Evolutionary conservation across 208 protist species (phyloP).

Genomic region (Leptomonas seymouri): DNA sequence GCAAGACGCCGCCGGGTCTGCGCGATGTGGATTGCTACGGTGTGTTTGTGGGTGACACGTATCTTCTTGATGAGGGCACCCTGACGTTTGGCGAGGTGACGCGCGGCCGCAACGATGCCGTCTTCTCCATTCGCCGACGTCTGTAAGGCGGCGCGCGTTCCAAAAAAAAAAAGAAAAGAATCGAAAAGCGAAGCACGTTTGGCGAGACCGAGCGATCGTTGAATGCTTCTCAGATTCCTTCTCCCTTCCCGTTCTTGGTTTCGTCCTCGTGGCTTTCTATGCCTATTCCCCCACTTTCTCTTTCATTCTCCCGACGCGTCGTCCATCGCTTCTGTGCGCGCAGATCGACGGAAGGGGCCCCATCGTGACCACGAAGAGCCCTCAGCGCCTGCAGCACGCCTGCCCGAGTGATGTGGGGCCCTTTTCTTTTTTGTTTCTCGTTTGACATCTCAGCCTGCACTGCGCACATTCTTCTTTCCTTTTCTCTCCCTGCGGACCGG

Average conservation of each 20-base stretch:
- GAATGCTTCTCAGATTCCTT: neutral
- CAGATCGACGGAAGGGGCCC: too few relatives aligned
- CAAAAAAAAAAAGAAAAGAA: neutral
- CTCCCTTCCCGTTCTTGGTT: neutral
- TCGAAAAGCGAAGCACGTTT: neutral
- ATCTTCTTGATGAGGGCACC: slow-evolving; percentile 26
- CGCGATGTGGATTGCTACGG: slow-evolving; percentile 33
- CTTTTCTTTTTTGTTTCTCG: slow-evolving; percentile 12
- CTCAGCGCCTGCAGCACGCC: neutral
- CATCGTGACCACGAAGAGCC: too few relatives aligned
- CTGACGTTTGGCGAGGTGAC: slow-evolving; percentile 50
- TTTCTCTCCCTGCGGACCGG: too few relatives aligned
- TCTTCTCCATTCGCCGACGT: slow-evolving; percentile 45
- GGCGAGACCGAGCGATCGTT: slow-evolving; percentile 3
- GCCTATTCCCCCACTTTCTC: neutral
- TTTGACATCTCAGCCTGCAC: slow-evolving; percentile 6
- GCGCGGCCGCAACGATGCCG: slow-evolving; percentile 51
- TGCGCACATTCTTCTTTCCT: too few relatives aligned
- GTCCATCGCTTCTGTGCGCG: too few relatives aligned
- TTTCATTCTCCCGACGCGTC: neutral
- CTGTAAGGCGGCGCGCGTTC: neutral
- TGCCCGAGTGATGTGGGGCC: too few relatives aligned
- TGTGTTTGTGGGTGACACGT: slow-evolving; percentile 37
- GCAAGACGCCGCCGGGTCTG: slow-evolving; percentile 17
- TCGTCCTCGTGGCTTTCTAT: neutral